Base-by-base conservation (phyloP, 768 basidiomycete species). In the Pisolithus sp. region DNA sequence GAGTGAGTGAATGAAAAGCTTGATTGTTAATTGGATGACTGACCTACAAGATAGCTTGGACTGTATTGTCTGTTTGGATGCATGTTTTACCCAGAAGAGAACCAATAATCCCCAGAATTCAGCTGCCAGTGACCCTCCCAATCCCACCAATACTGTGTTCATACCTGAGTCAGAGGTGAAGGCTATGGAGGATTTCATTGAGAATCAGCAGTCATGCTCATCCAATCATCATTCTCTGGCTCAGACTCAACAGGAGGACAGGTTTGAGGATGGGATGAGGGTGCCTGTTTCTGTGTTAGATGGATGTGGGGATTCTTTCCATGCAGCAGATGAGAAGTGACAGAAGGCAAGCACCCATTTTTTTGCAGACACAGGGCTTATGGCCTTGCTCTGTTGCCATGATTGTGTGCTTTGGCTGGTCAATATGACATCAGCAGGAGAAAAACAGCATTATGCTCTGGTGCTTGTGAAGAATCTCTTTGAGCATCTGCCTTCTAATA, bases 21-120 rank as follows among this genome's bases (percentile, higher is more conserved):
- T 30, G 31, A 39, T 6, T 41, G 34, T 18, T 37, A 18, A 46
- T 37, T 34, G 26, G 15, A 36, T 17, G 4, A 1, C 26, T 37
- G 31, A 34, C 46, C 36, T 30, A 17, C 37, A 42, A 30, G 10
- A 28, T 23, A 67, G 67, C 2, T 42, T 57, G 23, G 66, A 69
- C 55, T 51, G 59, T 15, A 55, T 68, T 42, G 62, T 68, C 15
- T 69, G 65, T 41, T 8, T 65, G 4, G 70, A 72, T 57, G 66
- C 65, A 0, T 68, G 63, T 46, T 72, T 72, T 49, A 66, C 57
- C 4, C 69, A 72, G 49, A 69, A 71, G 39, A 5, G 49, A 12
- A 41, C 23, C 10, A 61, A 60, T 6, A 56, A 59, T 34, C 56
- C 55, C 26, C 21, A 39, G 9, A 52, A 52, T 26, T 41, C 53